Conservation (phyloP, 2,329 filamentous ascomycete genomes). For the Didymella segeticola region DNA sequence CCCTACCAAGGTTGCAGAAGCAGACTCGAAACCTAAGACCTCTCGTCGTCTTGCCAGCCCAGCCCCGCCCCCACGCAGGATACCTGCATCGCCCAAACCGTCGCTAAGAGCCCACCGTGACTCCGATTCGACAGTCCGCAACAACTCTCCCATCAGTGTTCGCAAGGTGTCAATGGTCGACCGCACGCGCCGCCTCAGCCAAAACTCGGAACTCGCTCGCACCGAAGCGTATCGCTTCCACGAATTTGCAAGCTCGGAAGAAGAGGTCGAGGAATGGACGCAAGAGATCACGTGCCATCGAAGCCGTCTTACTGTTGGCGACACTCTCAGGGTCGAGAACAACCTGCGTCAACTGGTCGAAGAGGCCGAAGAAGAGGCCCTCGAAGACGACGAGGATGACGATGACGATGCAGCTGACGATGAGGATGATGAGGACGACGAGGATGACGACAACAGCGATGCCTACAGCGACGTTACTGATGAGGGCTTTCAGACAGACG, state of each 20-base stretch:
- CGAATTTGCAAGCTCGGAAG: constrained; percentile 88
- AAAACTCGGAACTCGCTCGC: constrained; percentile 54
- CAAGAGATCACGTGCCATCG: constrained; percentile 69
- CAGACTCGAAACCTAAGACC: constrained; percentile 43
- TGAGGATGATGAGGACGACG: constrained; percentile 51
- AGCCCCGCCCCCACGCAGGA: constrained; percentile 43
- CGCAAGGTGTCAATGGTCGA: constrained; percentile 47
- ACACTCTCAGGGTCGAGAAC: constrained; percentile 89
- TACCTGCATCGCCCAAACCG: constrained; percentile 40
- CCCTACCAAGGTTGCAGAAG: constrained; percentile 58
- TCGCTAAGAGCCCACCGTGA: constrained; percentile 51
- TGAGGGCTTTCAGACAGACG: constrained; percentile 81
- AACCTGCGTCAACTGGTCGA: constrained; percentile 83
- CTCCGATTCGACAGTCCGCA: constrained; percentile 59
- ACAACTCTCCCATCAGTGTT: constrained; percentile 54
- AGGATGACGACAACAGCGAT: constrained; percentile 55
- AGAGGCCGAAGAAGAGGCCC: constrained; percentile 89
- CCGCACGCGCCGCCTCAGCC: constrained; percentile 44
- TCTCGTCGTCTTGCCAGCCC: constrained; percentile 55
- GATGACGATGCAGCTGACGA: constrained; percentile 58
- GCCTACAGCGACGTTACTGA: constrained; percentile 54
- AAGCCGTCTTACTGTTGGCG: constrained; percentile 82
- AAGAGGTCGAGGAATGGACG: constrained; percentile 91
- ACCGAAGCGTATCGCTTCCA: constrained; percentile 73
- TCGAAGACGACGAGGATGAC: constrained; percentile 65